Evolutionary conservation across 176 grass and related monocot species (phyloP), one percentile per base, ranked within the genome.

Genomic region (Phyllostachys edulis): DNA sequence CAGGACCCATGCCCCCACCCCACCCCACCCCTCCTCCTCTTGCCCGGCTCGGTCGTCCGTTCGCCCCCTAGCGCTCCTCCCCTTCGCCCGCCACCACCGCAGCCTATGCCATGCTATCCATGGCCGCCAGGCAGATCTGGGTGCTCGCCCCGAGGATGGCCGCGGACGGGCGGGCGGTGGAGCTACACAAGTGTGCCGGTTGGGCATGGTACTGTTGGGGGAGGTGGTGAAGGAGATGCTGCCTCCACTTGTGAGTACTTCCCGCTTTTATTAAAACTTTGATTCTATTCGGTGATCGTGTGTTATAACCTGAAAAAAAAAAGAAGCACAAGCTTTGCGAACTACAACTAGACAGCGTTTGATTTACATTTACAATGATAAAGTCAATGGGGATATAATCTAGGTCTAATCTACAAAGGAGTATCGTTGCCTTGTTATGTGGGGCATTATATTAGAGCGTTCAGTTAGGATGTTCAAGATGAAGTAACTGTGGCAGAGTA

Each of bases 231-330:
- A 70, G 73, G 73, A 86, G 55, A 76, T 40, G 24, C 23, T 75
- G 72, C 46, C 84, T 81, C 88, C 69, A 67, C 63, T 17, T 4
- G 78, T 89, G 85, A 86, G 76, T 86, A 83, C 71, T 76, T 73
- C 13, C 20, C 1, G 21, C 29, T 54, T 85, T 59, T 38, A 11
- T 46, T 60, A 3, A 41, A 73, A 50, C 40, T 85, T 57, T 56
- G 20, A 2, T 59, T 84, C 47, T 65, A 42, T 84, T 74, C 5
- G 1, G 2, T 72, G 52, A 78, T 73, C 38, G 4, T 54, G 49
- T 80, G 21, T 69, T 74, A 66, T 73, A 15, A 73, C 67, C 8
- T 72, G 54, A n/a, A n/a, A 62, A 50, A 75, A 54, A 13, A 21
- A 72, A 9, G 1, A 69, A 73, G 75, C 23, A 68, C 26, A 40